Conservation (phyloP, 192 early-diverging fungal genomes). For the Coemansia sp. region DNA sequence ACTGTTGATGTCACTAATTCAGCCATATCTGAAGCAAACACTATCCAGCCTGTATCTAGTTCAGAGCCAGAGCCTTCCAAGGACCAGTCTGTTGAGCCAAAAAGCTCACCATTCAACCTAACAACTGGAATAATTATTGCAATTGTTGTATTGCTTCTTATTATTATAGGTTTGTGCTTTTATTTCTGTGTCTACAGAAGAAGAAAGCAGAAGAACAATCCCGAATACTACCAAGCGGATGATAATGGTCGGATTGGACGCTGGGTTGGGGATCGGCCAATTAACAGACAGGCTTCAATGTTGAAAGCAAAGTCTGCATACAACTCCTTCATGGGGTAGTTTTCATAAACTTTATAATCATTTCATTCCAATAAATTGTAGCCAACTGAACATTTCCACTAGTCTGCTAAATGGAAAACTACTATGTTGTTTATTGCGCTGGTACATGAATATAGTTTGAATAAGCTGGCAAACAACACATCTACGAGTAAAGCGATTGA, state of each 20-base stretch:
- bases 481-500: too few species aligned
- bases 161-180: not conserved
- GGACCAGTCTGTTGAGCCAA: not conserved
- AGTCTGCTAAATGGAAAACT: too few species aligned
- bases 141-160: not conserved
- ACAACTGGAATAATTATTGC: constrained; percentile 4
- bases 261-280: not conserved
- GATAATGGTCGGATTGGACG: not conserved
- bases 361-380: not conserved
- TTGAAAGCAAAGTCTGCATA: not conserved
- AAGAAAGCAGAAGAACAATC: constrained; percentile 1
- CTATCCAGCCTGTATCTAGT: not conserved
- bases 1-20: not conserved
- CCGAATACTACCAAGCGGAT: not conserved
- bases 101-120: not conserved
- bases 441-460: too few species aligned
- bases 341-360: not conserved
- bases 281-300: not conserved
- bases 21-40: not conserved
- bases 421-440: too few species aligned
- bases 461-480: too few species aligned
- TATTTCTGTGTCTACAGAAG: constrained; percentile 10
- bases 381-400: not conserved
- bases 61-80: not conserved
- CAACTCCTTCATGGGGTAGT: not conserved